Conservation (phyloP, 805 yeast genomes). For the Grigorovia yakushimaensis region DNA sequence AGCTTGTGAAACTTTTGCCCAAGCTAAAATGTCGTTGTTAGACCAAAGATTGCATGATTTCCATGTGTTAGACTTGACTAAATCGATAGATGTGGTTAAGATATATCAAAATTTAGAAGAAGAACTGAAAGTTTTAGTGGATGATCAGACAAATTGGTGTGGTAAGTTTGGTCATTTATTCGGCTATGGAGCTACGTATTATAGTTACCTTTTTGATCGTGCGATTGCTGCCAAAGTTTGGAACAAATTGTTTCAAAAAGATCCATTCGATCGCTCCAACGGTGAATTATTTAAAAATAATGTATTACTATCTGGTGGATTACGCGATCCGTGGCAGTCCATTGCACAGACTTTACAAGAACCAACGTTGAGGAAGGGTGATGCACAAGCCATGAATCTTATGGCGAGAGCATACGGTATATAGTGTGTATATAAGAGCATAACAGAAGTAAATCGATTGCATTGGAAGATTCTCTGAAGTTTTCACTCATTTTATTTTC, state of each 20-base stretch:
- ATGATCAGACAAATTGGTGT: constrained; percentile 72
- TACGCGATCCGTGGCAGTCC: constrained; percentile 80
- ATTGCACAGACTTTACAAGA: constrained; percentile 68
- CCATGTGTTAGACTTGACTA: constrained; percentile 26
- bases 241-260: constrained; percentile 54
- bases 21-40: constrained; percentile 78
- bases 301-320: constrained; percentile 88
- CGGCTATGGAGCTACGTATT: constrained; percentile 90
- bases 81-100: constrained; percentile 45
- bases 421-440: constrained; percentile 1
- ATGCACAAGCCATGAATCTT: constrained; percentile 55
- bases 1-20: constrained; percentile 72
- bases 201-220: constrained; percentile 82
- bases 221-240: constrained; percentile 87
- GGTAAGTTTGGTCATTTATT: constrained; percentile 89
- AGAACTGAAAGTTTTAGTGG: constrained; percentile 52
- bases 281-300: constrained; percentile 66
- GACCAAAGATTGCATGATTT: constrained; percentile 70
- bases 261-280: constrained; percentile 62
- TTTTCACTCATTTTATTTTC: too few relatives aligned
- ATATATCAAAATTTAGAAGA: constrained; percentile 60
- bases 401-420: constrained; percentile 30
- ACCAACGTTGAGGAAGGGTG: constrained; percentile 55
- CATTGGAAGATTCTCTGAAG: not conserved
- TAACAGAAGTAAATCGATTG: too few relatives aligned